These are phyloP conservation scores for Leucoagaricus sp. DNA, from an alignment of 1,284 basidiomycete species.

Conservation along the genomic window DNA sequence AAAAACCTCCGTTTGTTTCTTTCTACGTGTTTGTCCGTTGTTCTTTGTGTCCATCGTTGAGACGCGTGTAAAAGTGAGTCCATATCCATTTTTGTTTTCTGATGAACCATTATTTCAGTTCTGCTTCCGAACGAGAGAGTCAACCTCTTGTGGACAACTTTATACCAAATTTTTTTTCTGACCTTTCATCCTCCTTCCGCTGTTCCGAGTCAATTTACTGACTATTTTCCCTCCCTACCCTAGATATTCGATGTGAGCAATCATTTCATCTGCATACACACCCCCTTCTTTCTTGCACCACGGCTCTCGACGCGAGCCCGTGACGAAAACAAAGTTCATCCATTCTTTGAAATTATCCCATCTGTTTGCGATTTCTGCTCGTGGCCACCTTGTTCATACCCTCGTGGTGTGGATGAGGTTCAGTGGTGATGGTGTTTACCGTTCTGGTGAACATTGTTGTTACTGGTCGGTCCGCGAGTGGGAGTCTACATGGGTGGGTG, in stretches of 20 bases:
- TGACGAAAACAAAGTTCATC: conserved; percentile 76
- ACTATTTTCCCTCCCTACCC: not conserved
- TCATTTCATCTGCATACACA: conserved; percentile 20
- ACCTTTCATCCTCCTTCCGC: conserved; percentile 25
- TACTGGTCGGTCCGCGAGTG: conserved; percentile 45
- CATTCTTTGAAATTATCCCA: conserved; percentile 70
- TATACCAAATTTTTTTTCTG: conserved; percentile 63
- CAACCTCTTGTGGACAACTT: conserved; percentile 70
- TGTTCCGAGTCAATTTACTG: conserved; percentile 2
- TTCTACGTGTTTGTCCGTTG: not conserved
- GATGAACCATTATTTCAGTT: conserved; percentile 61
- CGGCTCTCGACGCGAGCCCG: conserved; percentile 15
- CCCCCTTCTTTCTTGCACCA: not conserved
- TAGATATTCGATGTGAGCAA: conserved; percentile 22
- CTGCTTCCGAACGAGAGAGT: conserved; percentile 80
- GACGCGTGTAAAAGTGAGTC: conserved; percentile 24
- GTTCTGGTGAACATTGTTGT: conserved; percentile 40
- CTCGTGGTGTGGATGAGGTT: conserved; percentile 19
- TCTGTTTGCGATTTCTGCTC: conserved; percentile 26
- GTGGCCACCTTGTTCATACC: not conserved
- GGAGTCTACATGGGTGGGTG: conserved; percentile 37
- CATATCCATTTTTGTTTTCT: conserved; percentile 42
- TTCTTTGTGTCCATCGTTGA: not conserved
- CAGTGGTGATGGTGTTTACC: conserved; percentile 33
- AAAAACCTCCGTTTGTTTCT: not conserved